Evolutionary conservation across 1,139 yeast genomes (phyloP), one percentile per base, ranked within the genome.

Genomic region (Taiozyma sp.): DNA sequence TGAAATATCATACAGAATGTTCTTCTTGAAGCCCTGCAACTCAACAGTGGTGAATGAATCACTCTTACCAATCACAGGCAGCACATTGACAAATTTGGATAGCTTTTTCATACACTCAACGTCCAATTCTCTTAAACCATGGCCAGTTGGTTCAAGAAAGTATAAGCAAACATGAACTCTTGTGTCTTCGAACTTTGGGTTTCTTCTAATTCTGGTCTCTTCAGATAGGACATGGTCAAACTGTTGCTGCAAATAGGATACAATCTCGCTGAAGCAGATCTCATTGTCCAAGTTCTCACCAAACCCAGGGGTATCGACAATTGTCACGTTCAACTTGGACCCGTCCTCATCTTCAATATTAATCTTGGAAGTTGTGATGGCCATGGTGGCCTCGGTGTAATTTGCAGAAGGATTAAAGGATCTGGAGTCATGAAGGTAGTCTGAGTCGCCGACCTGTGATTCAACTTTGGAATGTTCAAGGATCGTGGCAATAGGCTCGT

Each of bases 241-340:
- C 68, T 91, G 97, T 64, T 84, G 88, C 64, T 88, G 93, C 58
- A 93, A 73, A 66, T 83, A 91, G 53, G 79, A 80, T 50, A 84
- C 82, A 53, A 93, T 83, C 57, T 86, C 86, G 39, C 74, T 75
- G 63, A 88, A 86, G 65, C 89, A 78, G 53, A 73, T 55, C 45
- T 79, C 80, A 61, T 85, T 83, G 64, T 85, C 84, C 57, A 85
- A 68, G 58, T 83, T 83, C 54, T 82, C 87, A 21, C 90, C 91
- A 63, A 83, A 82, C 0, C 93, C 93, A n/a, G 89, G 88, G 0
- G 93, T 81, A 62, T 85, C 90, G 53, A 86, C 77, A 49, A 86
- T 70, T 56, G 77, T 82, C 59, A 86, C 71, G 49, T 77, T 72
- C 55, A 86, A 73, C 61, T 80, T 80, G 47, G 76, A 74, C 48